phyloP scores from a whole-genome alignment of 1,139 yeast genomes.

The Hanseniaspora gamundiae region DNA sequence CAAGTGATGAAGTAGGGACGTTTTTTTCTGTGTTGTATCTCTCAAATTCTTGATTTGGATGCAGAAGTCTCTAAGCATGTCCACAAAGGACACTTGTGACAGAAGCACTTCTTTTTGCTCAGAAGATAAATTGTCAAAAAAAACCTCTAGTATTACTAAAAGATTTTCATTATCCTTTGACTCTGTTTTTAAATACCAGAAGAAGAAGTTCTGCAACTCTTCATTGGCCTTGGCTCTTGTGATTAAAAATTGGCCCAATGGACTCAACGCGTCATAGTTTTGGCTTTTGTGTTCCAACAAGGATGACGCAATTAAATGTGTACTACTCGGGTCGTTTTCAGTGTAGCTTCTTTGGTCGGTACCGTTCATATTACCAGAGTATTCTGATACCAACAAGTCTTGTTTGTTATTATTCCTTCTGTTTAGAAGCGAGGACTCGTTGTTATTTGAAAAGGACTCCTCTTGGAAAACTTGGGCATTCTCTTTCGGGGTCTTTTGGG shows the following conservation, averaged over 20 bases:
- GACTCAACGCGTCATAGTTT: constrained; percentile 29
- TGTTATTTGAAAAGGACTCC: background rate
- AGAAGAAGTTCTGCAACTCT: constrained; percentile 62
- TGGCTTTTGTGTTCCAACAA: constrained; percentile 2
- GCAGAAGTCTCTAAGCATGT: constrained; percentile 32
- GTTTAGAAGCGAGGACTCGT: background rate
- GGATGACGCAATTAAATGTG: constrained; percentile 4
- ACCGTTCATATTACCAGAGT: background rate
- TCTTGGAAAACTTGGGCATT: too few relatives aligned
- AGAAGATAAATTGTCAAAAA: constrained; percentile 20
- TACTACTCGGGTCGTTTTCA: constrained; percentile 7
- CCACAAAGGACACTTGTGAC: constrained; percentile 34
- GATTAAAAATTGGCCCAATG: constrained; percentile 69
- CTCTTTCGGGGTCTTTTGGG: background rate
- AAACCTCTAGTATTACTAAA: constrained; percentile 27
- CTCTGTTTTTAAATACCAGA: constrained; percentile 88
- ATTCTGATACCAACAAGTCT: background rate
- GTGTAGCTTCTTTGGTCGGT: background rate
- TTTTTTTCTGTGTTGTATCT: constrained; percentile 46
- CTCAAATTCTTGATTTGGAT: constrained; percentile 33
- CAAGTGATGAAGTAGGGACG: constrained; percentile 33
- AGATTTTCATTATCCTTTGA: constrained; percentile 50
- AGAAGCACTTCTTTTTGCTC: constrained; percentile 22
- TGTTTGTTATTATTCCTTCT: background rate
- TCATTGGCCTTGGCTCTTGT: constrained; percentile 55